These are phyloP conservation scores for Pseudozyma hubeiensis DNA, from an alignment of 1,284 basidiomycete species.

Conservation along the genomic window DNA sequence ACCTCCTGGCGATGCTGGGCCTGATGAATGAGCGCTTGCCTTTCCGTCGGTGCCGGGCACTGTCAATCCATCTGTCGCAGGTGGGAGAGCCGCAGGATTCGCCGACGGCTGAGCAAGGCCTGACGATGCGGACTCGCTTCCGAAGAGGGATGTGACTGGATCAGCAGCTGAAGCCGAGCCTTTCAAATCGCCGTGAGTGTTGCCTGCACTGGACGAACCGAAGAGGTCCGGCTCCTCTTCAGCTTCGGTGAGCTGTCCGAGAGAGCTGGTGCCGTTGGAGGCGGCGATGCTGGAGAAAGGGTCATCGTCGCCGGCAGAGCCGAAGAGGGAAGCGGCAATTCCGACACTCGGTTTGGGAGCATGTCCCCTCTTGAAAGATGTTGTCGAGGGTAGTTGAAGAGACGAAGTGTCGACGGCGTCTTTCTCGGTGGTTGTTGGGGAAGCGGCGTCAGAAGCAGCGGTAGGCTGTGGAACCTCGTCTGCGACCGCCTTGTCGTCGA, in stretches of 20 bases:
- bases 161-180: conserved; percentile 9
- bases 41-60: conserved; percentile 19
- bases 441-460: conserved; percentile 2
- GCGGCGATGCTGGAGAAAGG: conserved; percentile 51
- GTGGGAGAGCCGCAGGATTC: not conserved
- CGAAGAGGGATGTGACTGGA: conserved; percentile 24
- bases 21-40: conserved; percentile 16
- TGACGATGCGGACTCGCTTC: conserved; percentile 11
- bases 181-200: not conserved
- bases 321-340: conserved; percentile 61
- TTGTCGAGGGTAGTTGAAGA: conserved; percentile 2
- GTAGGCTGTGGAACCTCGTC: not conserved
- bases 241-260: conserved; percentile 20
- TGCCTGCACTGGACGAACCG: conserved; percentile 8
- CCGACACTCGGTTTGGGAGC: conserved; percentile 56
- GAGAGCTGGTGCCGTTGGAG: conserved; percentile 20
- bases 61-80: conserved; percentile 6
- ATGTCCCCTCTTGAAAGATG: conserved; percentile 35
- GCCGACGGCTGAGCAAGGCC: not conserved
- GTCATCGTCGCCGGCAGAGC: conserved; percentile 53
- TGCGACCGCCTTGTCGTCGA: conserved; percentile 8
- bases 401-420: conserved; percentile 7
- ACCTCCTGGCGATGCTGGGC: conserved; percentile 35
- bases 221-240: conserved; percentile 42
- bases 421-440: not conserved